Base-by-base conservation (phyloP, 306 rosid genomes). In the Vigna angularis region DNA sequence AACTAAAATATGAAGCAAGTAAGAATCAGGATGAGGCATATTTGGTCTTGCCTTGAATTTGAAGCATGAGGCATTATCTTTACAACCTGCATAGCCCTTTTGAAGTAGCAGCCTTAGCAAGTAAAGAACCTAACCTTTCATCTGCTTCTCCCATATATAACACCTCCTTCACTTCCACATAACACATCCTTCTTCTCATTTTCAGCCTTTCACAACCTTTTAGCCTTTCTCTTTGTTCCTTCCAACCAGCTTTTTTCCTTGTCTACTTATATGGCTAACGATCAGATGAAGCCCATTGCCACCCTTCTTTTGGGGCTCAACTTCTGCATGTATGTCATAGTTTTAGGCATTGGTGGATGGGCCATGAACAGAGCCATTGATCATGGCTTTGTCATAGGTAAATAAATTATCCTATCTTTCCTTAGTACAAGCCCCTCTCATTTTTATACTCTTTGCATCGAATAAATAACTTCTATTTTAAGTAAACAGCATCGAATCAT, bases 321-420 rank as follows among this genome's bases (percentile, higher is more conserved):
- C 68, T 91, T 91, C 73, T 93, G 98, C 87, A 96, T 96, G 99
- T 93, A 91, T 83, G 98, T 77, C 62, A 72, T 96, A 11, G 84
- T 96, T 22, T 76, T 96, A 70, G 98, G 92, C 86, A 89, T 96
- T 69, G 96, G 97, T 40, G 93, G 90, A 24, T 96, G 99, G 99
- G 99, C 99, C 53, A 86, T 93, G 91, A 96, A 96, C 68, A 79
- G 70, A 80, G 97, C 99, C 3, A 93, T 96, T 40, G 96, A 93
- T 66, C 90, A 86, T 47, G 98, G 99, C 13, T 96, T 96, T 55
- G 14, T 84, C 16, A 96, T 96, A 48, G 99, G 99, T 96, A 66
- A 67, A 22, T 26, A 26, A 26, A 26, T 48, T 56, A 15, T 48
- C 17, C 53, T 40, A 44, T 59, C 15, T 26, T 73, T 47, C 14